These are phyloP conservation scores for Arabis alpina DNA, from an alignment of 345 rosid genomes.

Conservation along the genomic window DNA sequence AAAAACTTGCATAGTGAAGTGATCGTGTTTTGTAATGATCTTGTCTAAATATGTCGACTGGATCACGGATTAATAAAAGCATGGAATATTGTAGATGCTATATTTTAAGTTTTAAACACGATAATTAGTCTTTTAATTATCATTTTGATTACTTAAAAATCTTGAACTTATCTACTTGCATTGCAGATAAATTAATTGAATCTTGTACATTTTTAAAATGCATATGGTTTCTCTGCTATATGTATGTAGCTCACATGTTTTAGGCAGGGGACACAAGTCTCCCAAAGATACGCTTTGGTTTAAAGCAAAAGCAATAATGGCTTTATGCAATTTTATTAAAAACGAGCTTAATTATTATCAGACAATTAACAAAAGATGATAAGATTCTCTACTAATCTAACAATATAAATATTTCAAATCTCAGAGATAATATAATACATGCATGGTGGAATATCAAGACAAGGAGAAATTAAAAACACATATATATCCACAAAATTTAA, in stretches of 20 bases:
- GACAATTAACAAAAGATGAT: not conserved
- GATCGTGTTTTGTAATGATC: slow-evolving; percentile 40
- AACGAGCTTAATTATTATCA: slow-evolving; percentile 9
- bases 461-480: not conserved
- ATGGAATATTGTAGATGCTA: not conserved
- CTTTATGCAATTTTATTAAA: slow-evolving; percentile 1
- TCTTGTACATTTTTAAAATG: not conserved
- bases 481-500: not conserved
- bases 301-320: slow-evolving; percentile 34
- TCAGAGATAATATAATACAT: not conserved
- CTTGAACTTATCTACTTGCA: not conserved
- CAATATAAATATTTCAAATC: not conserved
- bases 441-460: not conserved
- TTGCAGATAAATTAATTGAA: not conserved
- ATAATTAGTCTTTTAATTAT: not conserved
- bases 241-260: slow-evolving; percentile 20
- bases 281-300: slow-evolving; percentile 34
- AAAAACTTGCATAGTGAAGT: slow-evolving; percentile 9
- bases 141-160: not conserved
- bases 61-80: slow-evolving; percentile 19
- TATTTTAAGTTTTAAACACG: not conserved
- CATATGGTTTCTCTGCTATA: not conserved
- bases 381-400: slow-evolving; percentile 16
- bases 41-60: slow-evolving; percentile 31
- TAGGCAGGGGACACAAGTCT: slow-evolving; percentile 33